phyloP scores from a whole-genome alignment of 1,284 basidiomycete genomes.

The Moniliophthora roreri region DNA sequence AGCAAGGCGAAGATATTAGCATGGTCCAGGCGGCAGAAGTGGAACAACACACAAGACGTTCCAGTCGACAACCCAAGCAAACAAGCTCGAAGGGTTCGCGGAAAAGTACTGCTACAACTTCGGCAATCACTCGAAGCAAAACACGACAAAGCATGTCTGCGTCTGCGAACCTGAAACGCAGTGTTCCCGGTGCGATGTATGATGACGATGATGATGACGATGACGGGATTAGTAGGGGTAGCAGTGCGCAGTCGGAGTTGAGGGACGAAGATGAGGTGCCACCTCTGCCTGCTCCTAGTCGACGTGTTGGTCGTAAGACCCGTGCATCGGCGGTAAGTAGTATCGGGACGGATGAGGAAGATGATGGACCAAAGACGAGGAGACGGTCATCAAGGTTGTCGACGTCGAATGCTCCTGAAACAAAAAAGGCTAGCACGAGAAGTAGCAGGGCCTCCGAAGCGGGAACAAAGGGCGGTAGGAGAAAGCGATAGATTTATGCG shows the following conservation, averaged over 20 bases:
- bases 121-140: slow-evolving; percentile 18
- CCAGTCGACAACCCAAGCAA: not conserved
- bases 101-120: slow-evolving; percentile 10
- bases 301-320: slow-evolving; percentile 23
- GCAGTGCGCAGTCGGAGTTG: slow-evolving; percentile 10
- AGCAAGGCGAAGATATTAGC: slow-evolving; percentile 21
- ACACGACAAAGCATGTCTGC: slow-evolving; percentile 17
- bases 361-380: slow-evolving; percentile 31
- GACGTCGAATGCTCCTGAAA: not conserved
- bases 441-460: not conserved
- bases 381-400: slow-evolving; percentile 40
- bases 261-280: slow-evolving; percentile 52
- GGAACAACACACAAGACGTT: not conserved
- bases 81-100: not conserved
- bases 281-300: slow-evolving; percentile 45
- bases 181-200: slow-evolving; percentile 57
- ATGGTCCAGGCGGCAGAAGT: slow-evolving; percentile 13
- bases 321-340: slow-evolving; percentile 28
- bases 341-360: slow-evolving; percentile 30
- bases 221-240: slow-evolving; percentile 14
- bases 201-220: slow-evolving; percentile 31
- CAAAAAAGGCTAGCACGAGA: not conserved
- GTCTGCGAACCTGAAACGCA: slow-evolving; percentile 31
- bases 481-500: not conserved
- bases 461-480: slow-evolving; percentile 1